Evolutionary conservation across 2,329 filamentous ascomycete genomes (phyloP).

Genomic region (Fusarium burgessii): DNA sequence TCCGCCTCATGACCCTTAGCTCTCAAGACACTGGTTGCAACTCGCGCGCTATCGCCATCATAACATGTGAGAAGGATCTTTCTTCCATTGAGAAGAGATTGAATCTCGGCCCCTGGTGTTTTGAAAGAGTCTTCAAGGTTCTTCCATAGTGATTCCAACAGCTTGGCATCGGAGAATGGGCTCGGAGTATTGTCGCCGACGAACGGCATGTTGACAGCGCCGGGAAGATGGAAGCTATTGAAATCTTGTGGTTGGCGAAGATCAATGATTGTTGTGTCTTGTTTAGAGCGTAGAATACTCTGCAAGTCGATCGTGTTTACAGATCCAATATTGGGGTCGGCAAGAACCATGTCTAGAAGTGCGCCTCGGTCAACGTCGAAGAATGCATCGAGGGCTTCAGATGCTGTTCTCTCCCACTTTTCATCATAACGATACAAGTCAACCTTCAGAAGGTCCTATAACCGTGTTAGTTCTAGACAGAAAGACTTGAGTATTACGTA

Average conservation of each 20-base stretch:
- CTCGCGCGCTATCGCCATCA: conserved; percentile 64
- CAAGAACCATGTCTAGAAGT: conserved; percentile 23
- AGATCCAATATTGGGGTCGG: conserved; percentile 5
- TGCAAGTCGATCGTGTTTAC: conserved; percentile 6
- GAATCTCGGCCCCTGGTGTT: conserved; percentile 34
- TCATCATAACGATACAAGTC: conserved; percentile 47
- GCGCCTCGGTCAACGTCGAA: conserved; percentile 28
- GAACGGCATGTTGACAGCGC: conserved; percentile 59
- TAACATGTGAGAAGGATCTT: conserved; percentile 64
- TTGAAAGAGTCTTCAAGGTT: conserved; percentile 59
- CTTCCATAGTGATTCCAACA: conserved; percentile 61
- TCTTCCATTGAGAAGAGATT: conserved; percentile 46
- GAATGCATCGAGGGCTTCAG: conserved; percentile 25
- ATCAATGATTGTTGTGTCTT: conserved; percentile 57
- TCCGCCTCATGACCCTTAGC: conserved; percentile 62
- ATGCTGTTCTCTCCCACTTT: conserved; percentile 42
- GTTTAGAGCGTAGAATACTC: conserved; percentile 24
- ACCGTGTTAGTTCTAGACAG: not conserved
- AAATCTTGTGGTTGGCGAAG: conserved; percentile 59
- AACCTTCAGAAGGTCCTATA: conserved; percentile 41
- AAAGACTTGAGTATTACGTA: not conserved
- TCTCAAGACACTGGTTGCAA: conserved; percentile 65
- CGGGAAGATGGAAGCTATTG: conserved; percentile 56
- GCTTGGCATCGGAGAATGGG: conserved; percentile 60
- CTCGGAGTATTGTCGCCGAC: conserved; percentile 51